Evolutionary conservation across 257 asterid species (phyloP).

Genomic region (Cynanchum wilfordii): DNA sequence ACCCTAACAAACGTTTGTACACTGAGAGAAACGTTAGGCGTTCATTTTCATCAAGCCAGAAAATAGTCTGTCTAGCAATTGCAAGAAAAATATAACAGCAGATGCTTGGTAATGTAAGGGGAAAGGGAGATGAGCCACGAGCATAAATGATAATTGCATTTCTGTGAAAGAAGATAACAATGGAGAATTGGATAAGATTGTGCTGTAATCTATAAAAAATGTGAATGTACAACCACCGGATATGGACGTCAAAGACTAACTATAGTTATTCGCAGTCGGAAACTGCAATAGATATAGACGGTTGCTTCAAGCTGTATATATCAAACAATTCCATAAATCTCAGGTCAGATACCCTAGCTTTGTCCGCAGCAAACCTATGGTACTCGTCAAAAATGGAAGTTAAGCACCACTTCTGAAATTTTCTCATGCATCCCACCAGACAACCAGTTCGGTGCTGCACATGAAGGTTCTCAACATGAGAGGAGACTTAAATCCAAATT

Average conservation of each 20-base stretch:
- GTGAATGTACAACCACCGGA: neutral
- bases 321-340: conserved; percentile 73
- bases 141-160: neutral
- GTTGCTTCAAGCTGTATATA: conserved; percentile 38
- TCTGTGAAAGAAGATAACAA: neutral
- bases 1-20: too few relatives aligned
- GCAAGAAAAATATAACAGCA: too few relatives aligned
- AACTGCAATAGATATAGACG: conserved; percentile 19
- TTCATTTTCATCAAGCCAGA: too few relatives aligned
- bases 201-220: neutral
- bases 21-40: too few relatives aligned
- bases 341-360: conserved; percentile 74
- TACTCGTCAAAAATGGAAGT: conserved; percentile 75
- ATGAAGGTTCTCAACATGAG: neutral
- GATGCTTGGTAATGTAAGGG: neutral
- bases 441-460: conserved; percentile 87
- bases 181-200: neutral
- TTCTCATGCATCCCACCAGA: conserved; percentile 84
- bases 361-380: conserved; percentile 72
- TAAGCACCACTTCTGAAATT: conserved; percentile 76
- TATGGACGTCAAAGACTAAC: neutral
- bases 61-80: too few relatives aligned
- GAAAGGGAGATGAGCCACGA: neutral
- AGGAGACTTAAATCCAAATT: too few relatives aligned
- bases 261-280: conserved; percentile 9